Evolutionary conservation across 2,329 filamentous ascomycete genomes (phyloP).

Genomic region (Lecanicillium sp.): DNA sequence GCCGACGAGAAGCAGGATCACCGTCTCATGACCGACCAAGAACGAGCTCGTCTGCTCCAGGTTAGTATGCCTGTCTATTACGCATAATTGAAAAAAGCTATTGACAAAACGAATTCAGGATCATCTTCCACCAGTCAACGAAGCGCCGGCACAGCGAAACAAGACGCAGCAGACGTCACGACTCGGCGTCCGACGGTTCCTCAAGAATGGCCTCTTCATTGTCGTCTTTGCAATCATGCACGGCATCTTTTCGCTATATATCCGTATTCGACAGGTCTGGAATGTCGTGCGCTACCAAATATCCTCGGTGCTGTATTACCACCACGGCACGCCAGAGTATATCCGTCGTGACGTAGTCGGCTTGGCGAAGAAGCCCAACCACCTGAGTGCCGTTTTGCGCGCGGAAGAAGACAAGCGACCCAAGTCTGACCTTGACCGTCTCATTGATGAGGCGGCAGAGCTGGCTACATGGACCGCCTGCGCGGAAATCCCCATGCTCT

Average conservation of each 20-base stretch:
- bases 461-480: slow-evolving; percentile 89
- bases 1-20: slow-evolving; percentile 28
- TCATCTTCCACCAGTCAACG: slow-evolving; percentile 13
- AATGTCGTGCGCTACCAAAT: slow-evolving; percentile 70
- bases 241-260: slow-evolving; percentile 78
- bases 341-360: slow-evolving; percentile 79
- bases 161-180: slow-evolving; percentile 26
- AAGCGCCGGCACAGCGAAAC: slow-evolving; percentile 20
- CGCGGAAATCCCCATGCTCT: slow-evolving; percentile 78
- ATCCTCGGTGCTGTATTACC: slow-evolving; percentile 80
- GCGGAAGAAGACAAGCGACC: slow-evolving; percentile 61
- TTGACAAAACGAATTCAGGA: not conserved
- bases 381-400: slow-evolving; percentile 79
- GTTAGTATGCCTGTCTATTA: slow-evolving; percentile 16
- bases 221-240: slow-evolving; percentile 65
- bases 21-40: slow-evolving; percentile 24
- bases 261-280: slow-evolving; percentile 72
- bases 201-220: slow-evolving; percentile 54
- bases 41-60: slow-evolving; percentile 27
- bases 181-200: slow-evolving; percentile 52
- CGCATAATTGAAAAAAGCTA: not conserved
- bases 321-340: slow-evolving; percentile 89
- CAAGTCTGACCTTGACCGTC: slow-evolving; percentile 66
- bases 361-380: slow-evolving; percentile 67
- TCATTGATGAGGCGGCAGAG: slow-evolving; percentile 88